Base-by-base conservation (phyloP, 768 basidiomycete genomes). In the Panaeolus papilionaceus region DNA sequence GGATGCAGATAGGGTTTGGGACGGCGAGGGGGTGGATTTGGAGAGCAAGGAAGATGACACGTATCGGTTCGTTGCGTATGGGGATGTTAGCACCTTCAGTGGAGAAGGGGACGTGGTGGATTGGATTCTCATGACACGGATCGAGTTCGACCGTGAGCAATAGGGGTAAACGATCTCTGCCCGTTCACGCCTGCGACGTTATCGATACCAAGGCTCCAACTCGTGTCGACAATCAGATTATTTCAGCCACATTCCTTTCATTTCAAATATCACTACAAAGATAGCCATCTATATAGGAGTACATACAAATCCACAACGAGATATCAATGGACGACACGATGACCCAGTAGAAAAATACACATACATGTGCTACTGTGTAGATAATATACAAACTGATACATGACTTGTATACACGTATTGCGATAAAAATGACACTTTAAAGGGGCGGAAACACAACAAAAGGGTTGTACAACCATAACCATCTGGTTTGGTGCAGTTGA, bases 21-120 rank as follows among this genome's bases (percentile, higher is more conserved):
- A 28, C 26, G 54, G 54, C 9, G 54, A 58, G 54, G 54, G 54
- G 54, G 54, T 58, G 54, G 54, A 58, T 58, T 58, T 58, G 54
- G 54, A 58, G 14, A 58, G 54, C 54, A 37, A 14, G 8, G 54
- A 33, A 4, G 54, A 28, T 28, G 26, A 16, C 54, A 58, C 33
- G 26, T 58, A 33, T 58, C 26, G 28, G 12, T 58, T 58, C 28
- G 54, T 58, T 16, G 54, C 54, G 33, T 58, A 58, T 58, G 54
- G 54, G 28, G 54, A 58, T 58, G 54, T 58, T 28, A n/a, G 54
- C 14, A 16, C 6, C 11, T 58, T 58, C 54, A 28, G 16, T 58
- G 54, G 8, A n/a, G 16, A 58, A 58, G 54, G 54, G 28, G 54
- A 58, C 33, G 9, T 58, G 54, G 54, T 58, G 12, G 54, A 33